Evolutionary conservation across 163 green algal species (phyloP), one percentile per base, ranked within the genome.

Genomic region (Chlamydomonas reinhardtii): DNA sequence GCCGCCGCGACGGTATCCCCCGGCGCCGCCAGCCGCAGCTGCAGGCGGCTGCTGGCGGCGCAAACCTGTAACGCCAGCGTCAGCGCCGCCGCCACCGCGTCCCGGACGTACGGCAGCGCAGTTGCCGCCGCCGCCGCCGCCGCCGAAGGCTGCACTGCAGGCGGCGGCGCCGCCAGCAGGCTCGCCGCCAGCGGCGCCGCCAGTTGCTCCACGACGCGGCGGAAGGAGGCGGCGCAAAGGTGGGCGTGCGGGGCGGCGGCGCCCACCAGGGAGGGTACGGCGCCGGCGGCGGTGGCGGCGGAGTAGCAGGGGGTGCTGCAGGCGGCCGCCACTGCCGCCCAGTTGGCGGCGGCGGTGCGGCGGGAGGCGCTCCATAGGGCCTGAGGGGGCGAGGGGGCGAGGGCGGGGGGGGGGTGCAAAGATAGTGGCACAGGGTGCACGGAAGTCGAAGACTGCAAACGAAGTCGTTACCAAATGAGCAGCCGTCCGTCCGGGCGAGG

Each of bases 21-120:
- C 32, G 79, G 79, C 32, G 52, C 66, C 68, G 52, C 64, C 79
- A 85, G 79, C 68, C 79, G 79, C 52, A 85, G 79, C 9, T 54
- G 52, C 68, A 85, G 54, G 25, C 68, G 52, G 68, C 79, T 69
- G 8, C 20, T 32, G 12, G 79, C 65, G 19, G 76, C 27, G 2
- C 66, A 69, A 17, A 85, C 52, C 0, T 37, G 68, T 5, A 76
- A 25, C 16, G 52, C 79, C 52, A 85, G 79, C 11, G 43, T 69
- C 48, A 85, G 68, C 16, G 79, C 68, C 43, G 79, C 79, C 31
- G 68, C 52, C 31, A 69, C 68, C 14, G 37, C 48, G 25, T 15
- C 32, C 24, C 56, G 39, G 31, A 85, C 52, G 16, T 73, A 32
- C 15, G 68, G 68, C 79, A 85, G 22, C 15, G 79, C 68, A 2